phyloP scores from a whole-genome alignment of 495 filamentous ascomycete species.

The Peziza echinospora region DNA sequence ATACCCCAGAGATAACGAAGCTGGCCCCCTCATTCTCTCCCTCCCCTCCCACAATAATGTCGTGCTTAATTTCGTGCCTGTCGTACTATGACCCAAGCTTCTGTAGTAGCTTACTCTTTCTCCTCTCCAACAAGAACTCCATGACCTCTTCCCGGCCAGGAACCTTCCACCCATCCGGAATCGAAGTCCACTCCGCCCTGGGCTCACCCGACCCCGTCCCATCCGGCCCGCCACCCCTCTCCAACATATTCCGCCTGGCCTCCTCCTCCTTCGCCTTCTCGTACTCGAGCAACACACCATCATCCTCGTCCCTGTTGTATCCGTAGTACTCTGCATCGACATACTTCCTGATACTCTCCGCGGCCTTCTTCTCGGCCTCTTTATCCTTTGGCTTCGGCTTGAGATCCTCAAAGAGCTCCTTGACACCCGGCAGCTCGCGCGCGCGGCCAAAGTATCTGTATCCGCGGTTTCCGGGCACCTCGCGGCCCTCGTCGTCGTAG shows the following conservation, averaged over 20 bases:
- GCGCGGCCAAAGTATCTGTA: conserved; percentile 69
- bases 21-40: no score
- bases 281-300: conserved; percentile 61
- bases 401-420: conserved; percentile 82
- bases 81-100: conserved; percentile 41
- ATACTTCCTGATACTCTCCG: conserved; percentile 49
- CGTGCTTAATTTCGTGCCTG: no score
- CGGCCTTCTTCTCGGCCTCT: conserved; percentile 33
- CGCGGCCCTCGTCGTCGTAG: conserved; percentile 77
- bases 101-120: conserved; percentile 59
- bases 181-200: conserved; percentile 50
- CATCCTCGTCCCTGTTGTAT: conserved; percentile 85
- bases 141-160: conserved; percentile 77
- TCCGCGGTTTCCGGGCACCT: conserved; percentile 51
- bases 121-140: conserved; percentile 73
- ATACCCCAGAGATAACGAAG: no score
- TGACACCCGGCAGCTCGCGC: conserved; percentile 78
- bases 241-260: conserved; percentile 32
- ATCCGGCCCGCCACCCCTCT: conserved; percentile 10
- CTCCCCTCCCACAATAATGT: no score
- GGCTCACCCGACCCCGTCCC: conserved; percentile 27
- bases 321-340: conserved; percentile 95
- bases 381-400: conserved; percentile 38
- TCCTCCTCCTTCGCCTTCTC: conserved; percentile 68
- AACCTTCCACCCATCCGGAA: conserved; percentile 72